Conservation (phyloP, 1,139 yeast genomes). For the Saccharomycopsis crataegensis region DNA sequence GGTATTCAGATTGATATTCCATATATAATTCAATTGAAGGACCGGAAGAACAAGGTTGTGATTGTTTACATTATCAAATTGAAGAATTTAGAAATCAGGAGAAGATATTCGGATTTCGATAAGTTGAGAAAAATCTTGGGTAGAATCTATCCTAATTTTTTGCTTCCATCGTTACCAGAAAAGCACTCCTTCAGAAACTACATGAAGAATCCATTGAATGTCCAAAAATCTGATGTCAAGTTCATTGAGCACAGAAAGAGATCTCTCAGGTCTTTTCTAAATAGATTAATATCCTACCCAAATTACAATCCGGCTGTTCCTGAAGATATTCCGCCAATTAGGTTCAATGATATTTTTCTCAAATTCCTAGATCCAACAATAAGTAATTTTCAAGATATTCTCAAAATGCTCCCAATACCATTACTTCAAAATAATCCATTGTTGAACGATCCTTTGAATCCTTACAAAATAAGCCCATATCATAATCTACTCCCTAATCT, state of each 20-base stretch:
- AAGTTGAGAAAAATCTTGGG: slow-evolving; percentile 62
- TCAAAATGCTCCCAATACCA: slow-evolving; percentile 13
- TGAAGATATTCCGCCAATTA: slow-evolving; percentile 20
- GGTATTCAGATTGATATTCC: slow-evolving; percentile 23
- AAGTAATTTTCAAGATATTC: slow-evolving; percentile 11
- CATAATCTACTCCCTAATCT: slow-evolving; percentile 19
- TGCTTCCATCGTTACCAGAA: slow-evolving; percentile 94
- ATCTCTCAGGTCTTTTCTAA: slow-evolving; percentile 67
- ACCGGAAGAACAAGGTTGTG: slow-evolving; percentile 64
- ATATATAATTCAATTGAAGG: slow-evolving; percentile 66
- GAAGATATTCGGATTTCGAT: slow-evolving; percentile 92
- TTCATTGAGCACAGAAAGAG: slow-evolving; percentile 64
- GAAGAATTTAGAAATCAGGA: slow-evolving; percentile 52
- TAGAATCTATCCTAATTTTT: slow-evolving; percentile 69
- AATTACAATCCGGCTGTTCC: slow-evolving; percentile 25
- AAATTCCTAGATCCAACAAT: slow-evolving; percentile 18
- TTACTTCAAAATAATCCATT: slow-evolving; percentile 15
- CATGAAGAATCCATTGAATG: slow-evolving; percentile 43
- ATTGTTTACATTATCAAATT: slow-evolving; percentile 74
- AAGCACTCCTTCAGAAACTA: slow-evolving; percentile 57
- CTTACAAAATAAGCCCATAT: slow-evolving; percentile 17
- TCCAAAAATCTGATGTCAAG: slow-evolving; percentile 40
- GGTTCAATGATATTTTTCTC: slow-evolving; percentile 14
- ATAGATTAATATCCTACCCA: slow-evolving; percentile 59
- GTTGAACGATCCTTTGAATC: slow-evolving; percentile 18